Base-by-base conservation (phyloP, 441 rosid species). In the Populus trichocarpa region DNA sequence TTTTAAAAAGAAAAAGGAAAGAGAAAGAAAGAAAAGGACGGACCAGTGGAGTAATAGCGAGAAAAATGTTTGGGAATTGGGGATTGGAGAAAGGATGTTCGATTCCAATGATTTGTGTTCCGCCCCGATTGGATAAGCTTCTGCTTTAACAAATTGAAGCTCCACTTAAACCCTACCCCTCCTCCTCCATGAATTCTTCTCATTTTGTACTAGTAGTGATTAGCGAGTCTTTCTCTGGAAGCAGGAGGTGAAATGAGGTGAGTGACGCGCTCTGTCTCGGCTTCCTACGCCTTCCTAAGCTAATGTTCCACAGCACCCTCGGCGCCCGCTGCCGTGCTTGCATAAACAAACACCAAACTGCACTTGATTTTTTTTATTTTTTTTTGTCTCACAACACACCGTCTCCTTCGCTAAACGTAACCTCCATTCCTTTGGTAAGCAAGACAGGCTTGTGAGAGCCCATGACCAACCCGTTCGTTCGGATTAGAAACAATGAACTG, bases 1-100 rank as follows among this genome's bases (percentile, higher is more conserved):
- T 50, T 23, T 9, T 16, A 59, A 59, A 13, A 32, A 28, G 22
- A 33, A 79, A 20, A 12, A 3, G 22, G 18, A 42, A 23, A 70
- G 69, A 7, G 26, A 16, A n/a, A n/a, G 30, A 64, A 61, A 23
- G 28, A 38, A 50, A 16, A 25, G n/a, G 71, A 68, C 79, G 22
- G 61, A 88, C 94, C 94, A 2, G 89, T 85, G 23, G 87, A 86
- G 83, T 76, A 90, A 65, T 73, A 77, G 25, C 90, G 91, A 78
- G 74, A 26, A 66, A 77, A 22, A n/a, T 26, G 67, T 61, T 33
- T 38, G 66, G 83, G 59, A 12, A 75, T 63, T 67, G 42, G 59
- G 4, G 83, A 82, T 46, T 71, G 80, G 68, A 82, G 81, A 78
- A 72, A 64, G 23, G 83, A 78, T 72, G 81, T 26, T 23, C 36